Evolutionary conservation across 1,284 basidiomycete genomes (phyloP).

Genomic region (Cutaneotrichosporon daszewskae): DNA sequence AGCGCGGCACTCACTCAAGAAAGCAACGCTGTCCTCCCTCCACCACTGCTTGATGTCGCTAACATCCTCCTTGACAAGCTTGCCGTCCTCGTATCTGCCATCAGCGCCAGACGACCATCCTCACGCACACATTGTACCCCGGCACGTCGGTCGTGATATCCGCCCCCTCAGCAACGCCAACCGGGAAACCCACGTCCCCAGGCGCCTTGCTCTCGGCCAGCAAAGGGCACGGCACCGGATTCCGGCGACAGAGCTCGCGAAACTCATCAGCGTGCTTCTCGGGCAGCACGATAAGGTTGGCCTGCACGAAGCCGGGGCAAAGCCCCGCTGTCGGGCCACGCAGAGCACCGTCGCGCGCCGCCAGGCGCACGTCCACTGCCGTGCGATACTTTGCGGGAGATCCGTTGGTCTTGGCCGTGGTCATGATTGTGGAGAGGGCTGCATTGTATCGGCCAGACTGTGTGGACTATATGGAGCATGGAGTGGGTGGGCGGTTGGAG

Average conservation of each 20-base stretch:
- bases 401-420: too few species aligned
- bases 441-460: too few species aligned
- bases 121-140: conserved; percentile 27
- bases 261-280: conserved; percentile 33
- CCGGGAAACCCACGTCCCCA: conserved; percentile 16
- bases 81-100: conserved; percentile 17
- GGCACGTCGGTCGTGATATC: conserved; percentile 35
- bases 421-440: too few species aligned
- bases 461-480: too few species aligned
- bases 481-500: too few species aligned
- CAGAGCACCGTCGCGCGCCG: conserved; percentile 3
- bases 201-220: conserved; percentile 28
- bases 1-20: conserved; percentile 19
- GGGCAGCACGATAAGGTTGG: conserved; percentile 36
- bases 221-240: conserved; percentile 37
- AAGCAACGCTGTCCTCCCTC: conserved; percentile 32
- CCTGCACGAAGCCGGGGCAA: conserved; percentile 30
- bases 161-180: conserved; percentile 23
- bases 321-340: conserved; percentile 16
- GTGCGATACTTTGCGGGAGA: too few species aligned
- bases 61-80: conserved; percentile 18
- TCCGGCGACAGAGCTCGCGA: conserved; percentile 29
- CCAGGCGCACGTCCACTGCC: neutral
- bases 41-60: conserved; percentile 19
- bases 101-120: neutral